These are phyloP conservation scores for Meyerozyma sp. DNA, from an alignment of 1,139 yeast genomes.

Conservation along the genomic window DNA sequence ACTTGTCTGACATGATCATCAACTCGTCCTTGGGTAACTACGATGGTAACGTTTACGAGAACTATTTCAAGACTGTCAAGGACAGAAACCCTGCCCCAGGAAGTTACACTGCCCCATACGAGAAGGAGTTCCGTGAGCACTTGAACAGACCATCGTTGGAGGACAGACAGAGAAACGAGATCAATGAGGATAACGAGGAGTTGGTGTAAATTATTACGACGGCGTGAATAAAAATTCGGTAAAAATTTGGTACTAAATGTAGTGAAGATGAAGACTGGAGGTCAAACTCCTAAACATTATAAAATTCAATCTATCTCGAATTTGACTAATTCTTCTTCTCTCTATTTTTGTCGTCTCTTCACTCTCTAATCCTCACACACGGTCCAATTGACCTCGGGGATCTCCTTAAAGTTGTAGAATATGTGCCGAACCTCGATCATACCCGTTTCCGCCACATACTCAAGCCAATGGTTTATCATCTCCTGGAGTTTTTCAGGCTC, in stretches of 20 bases:
- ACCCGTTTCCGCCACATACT: constrained; percentile 52
- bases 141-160: constrained; percentile 47
- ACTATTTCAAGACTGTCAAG: constrained; percentile 56
- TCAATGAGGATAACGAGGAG: constrained; percentile 27
- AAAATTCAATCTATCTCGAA: no score
- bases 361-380: not conserved
- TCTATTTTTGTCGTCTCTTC: no score
- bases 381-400: not conserved
- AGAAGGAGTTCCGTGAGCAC: constrained; percentile 44
- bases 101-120: constrained; percentile 57
- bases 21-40: constrained; percentile 82
- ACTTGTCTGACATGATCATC: constrained; percentile 76
- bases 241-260: no score
- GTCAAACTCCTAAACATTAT: no score
- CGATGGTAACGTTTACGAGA: constrained; percentile 83
- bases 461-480: constrained; percentile 44
- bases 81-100: constrained; percentile 44
- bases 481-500: constrained; percentile 30
- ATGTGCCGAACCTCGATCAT: constrained; percentile 30
- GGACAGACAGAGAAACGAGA: constrained; percentile 46
- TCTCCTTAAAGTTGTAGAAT: not conserved
- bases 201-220: not conserved
- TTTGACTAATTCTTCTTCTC: no score
- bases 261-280: no score
- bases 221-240: not conserved